These are phyloP conservation scores for Diutina neorugosa DNA, from an alignment of 1,139 yeast species.

Conservation along the genomic window DNA sequence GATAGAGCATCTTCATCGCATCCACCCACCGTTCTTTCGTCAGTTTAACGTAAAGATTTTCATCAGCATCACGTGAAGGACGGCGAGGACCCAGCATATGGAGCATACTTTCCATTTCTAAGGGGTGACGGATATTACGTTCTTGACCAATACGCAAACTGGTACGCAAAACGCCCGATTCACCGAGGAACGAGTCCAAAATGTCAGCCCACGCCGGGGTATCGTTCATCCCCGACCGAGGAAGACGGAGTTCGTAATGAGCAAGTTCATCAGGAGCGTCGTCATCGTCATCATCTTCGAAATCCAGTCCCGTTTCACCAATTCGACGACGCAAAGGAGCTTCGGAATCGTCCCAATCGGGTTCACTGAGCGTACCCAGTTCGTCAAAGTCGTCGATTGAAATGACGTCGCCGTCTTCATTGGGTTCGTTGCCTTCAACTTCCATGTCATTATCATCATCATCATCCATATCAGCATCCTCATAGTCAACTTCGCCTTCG, in stretches of 20 bases:
- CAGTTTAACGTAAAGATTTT: slow-evolving; percentile 1
- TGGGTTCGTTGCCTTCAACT: slow-evolving; percentile 9
- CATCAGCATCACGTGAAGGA: neutral
- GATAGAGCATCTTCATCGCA: slow-evolving; percentile 1
- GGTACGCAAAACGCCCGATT: neutral
- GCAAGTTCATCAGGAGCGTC: slow-evolving; percentile 5
- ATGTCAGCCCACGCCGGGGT: neutral
- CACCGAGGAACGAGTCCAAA: neutral
- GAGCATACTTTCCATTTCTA: neutral
- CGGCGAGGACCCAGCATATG: neutral
- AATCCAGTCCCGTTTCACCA: slow-evolving; percentile 13
- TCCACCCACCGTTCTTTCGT: slow-evolving; percentile 2
- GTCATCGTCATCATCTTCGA: slow-evolving; percentile 4
- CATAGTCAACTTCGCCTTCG: slow-evolving; percentile 14
- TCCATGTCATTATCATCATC: slow-evolving; percentile 17
- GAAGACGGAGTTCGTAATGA: neutral
- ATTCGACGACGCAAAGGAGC: neutral
- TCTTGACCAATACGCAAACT: neutral
- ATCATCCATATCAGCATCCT: slow-evolving; percentile 31
- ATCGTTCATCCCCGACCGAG: neutral
- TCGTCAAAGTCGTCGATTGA: slow-evolving; percentile 21
- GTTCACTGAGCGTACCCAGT: slow-evolving; percentile 5
- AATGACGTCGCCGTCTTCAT: slow-evolving; percentile 12
- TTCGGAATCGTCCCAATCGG: slow-evolving; percentile 10
- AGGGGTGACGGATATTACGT: neutral